A percentile compares a stretch with the other conserved stretches of the same genome.
Evolutionary conservation across 148 eudicot genomes (phyloP).

Genomic region (Rhododendron vialii): DNA sequence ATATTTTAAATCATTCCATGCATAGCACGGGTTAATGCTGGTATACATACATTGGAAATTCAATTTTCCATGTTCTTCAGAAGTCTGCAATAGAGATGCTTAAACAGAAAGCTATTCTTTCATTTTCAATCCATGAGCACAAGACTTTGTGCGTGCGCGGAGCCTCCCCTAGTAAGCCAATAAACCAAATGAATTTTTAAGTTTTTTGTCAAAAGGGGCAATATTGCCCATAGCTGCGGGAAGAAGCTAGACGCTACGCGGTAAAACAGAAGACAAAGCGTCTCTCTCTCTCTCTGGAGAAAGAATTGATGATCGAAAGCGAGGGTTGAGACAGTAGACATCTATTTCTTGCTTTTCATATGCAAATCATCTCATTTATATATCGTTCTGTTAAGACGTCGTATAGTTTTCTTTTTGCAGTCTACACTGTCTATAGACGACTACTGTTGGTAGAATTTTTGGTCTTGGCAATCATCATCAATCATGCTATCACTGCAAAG

Average conservation of each 20-base stretch:
- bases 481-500: slow-evolving; percentile 64
- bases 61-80: not conserved
- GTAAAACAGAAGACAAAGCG: not conserved
- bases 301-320: not conserved
- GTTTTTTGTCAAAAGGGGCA: not conserved
- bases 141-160: not conserved
- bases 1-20: no score
- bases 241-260: not conserved
- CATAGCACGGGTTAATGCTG: not conserved
- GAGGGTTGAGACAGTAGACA: not conserved
- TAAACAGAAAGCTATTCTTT: not conserved
- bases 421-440: not conserved
- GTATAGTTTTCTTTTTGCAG: not conserved
- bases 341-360: not conserved
- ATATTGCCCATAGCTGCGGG: not conserved
- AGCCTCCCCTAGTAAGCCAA: not conserved
- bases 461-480: not conserved
- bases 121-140: not conserved
- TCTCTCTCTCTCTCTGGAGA: not conserved
- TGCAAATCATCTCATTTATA: not conserved
- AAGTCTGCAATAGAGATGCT: not conserved
- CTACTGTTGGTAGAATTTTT: not conserved
- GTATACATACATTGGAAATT: not conserved
- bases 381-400: not conserved
- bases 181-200: not conserved